Evolutionary conservation across 2,329 filamentous ascomycete species (phyloP).

Genomic region (Microsporum ferrugineum): DNA sequence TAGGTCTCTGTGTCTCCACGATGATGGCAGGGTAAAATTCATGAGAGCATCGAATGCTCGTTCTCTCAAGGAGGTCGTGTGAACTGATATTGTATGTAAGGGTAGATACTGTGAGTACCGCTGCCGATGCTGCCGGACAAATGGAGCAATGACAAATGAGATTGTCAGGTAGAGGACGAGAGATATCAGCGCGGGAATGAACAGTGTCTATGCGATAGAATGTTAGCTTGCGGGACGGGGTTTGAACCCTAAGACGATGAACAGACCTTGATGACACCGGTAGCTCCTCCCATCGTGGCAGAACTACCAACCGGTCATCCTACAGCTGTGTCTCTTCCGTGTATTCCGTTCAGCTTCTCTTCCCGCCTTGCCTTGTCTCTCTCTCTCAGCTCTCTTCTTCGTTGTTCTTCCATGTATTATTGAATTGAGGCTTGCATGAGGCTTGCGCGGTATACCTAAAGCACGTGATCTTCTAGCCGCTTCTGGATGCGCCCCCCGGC

Average conservation of each 20-base stretch:
- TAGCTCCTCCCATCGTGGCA: background rate
- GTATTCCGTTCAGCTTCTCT: background rate
- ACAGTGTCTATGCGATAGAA: slow-evolving; percentile 45
- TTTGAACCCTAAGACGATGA: background rate
- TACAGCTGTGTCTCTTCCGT: background rate
- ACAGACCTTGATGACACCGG: slow-evolving; percentile 1
- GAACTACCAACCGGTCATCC: background rate
- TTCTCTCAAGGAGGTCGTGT: slow-evolving; percentile 46
- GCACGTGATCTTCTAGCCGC: background rate
- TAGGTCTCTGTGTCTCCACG: slow-evolving; percentile 37
- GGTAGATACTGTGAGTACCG: slow-evolving; percentile 66
- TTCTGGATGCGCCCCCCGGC: background rate
- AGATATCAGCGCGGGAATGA: slow-evolving; percentile 60
- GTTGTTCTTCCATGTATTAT: background rate
- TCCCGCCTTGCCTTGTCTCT: background rate
- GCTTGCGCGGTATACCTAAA: background rate
- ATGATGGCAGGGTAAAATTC: slow-evolving; percentile 34
- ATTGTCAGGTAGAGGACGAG: slow-evolving; percentile 55
- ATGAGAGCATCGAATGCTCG: slow-evolving; percentile 32
- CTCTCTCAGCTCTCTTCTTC: background rate
- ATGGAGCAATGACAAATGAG: slow-evolving; percentile 54
- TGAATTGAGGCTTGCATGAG: background rate
- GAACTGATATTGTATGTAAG: slow-evolving; percentile 42
- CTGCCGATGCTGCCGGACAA: slow-evolving; percentile 58
- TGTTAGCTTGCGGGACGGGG: background rate